Base-by-base conservation (phyloP, 2,329 filamentous ascomycete genomes). In the Aspergillus amoenus region DNA sequence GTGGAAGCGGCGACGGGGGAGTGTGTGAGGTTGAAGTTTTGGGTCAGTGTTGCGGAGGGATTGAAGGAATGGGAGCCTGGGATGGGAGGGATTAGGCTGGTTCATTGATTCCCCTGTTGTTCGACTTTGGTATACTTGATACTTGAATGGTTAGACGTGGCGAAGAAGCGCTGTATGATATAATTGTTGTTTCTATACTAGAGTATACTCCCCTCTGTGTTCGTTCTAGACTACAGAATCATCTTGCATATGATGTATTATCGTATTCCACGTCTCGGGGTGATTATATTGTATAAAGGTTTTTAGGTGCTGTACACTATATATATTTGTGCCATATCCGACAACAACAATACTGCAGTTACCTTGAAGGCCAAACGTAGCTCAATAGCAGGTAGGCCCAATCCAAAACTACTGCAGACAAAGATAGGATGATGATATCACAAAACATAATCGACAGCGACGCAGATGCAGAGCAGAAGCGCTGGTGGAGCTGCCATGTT, bases 31-130 rank as follows among this genome's bases (percentile, higher is more conserved):
- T 75, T 97, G 77, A 81, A 91, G 72, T 97, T 97, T 78, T 97
- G 93, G 93, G 83, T 89, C 55, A 96, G 93, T 75, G 88, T 97
- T 60, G 83, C 86, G 61, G 89, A 95, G 73, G 89, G 87, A 46
- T 78, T 97, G 68, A 80, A 88, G 70, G 84, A 87, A 61, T 97
- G 93, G 93, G 91, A 96, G 80, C 85, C 81, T 67, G 93, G 91
- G 5, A 88, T 85, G 77, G 72, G 67, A 34, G 70, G 81, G 61
- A 80, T 85, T 56, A 75, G 82, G 45, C 64, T 86, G 64, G 73
- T 81, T 60, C 84, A 86, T 76, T 86, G 71, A 77, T 62, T 58
- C 18, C 6, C 9, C 27, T 30, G 6, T n/a, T 34, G 27, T 21
- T 37, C 34, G 6, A 5, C 15, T 4, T 37, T 37, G 12, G 15